These are phyloP conservation scores for Samsoniella hepiali DNA, from an alignment of 2,329 filamentous ascomycete genomes.

Conservation along the genomic window DNA sequence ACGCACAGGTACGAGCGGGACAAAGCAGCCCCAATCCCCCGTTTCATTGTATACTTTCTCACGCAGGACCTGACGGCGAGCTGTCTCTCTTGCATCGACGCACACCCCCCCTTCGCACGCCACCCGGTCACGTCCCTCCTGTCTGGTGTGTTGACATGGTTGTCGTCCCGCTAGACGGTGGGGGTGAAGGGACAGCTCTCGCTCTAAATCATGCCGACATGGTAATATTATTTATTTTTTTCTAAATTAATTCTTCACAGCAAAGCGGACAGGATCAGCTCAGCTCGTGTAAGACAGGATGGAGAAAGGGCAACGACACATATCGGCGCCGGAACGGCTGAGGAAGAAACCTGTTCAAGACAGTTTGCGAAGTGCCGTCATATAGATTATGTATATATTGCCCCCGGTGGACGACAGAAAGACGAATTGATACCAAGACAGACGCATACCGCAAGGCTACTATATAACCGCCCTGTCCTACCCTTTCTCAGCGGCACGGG, in stretches of 20 bases:
- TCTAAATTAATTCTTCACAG: neutral
- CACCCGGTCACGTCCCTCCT: neutral
- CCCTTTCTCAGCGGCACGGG: neutral
- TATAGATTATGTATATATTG: neutral
- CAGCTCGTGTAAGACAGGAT: constrained; percentile 5
- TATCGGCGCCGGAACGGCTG: constrained; percentile 12
- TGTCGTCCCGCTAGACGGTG: neutral
- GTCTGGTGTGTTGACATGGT: neutral
- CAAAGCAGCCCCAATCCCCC: no score
- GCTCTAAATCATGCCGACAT: neutral
- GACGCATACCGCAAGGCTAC: no score
- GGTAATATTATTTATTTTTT: constrained; percentile 4
- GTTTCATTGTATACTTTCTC: neutral
- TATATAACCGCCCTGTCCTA: neutral
- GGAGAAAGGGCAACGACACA: neutral
- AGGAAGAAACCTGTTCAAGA: neutral
- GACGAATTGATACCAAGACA: neutral
- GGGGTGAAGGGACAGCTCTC: neutral
- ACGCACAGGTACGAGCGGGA: neutral
- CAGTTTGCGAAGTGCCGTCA: neutral
- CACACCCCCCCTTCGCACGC: neutral
- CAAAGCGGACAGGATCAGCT: neutral
- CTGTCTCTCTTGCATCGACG: neutral
- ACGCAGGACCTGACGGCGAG: neutral
- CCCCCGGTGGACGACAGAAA: neutral